These are phyloP conservation scores for Podila minutissima DNA, from an alignment of 192 early-diverging fungal genomes.

Conservation along the genomic window DNA sequence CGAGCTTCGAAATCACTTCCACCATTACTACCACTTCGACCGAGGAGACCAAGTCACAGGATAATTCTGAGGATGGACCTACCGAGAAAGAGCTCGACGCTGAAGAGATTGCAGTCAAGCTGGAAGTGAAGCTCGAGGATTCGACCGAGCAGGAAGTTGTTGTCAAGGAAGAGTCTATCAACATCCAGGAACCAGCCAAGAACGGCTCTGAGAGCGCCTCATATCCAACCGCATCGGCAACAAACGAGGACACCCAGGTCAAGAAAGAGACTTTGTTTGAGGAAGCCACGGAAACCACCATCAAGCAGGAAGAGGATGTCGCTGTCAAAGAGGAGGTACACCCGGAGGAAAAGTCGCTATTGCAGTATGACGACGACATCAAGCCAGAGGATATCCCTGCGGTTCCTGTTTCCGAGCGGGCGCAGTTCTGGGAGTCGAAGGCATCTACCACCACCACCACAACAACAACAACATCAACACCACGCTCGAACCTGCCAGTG, in stretches of 20 bases:
- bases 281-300: not conserved
- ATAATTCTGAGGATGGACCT: not conserved
- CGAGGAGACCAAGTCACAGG: not conserved
- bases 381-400: conserved; percentile 11
- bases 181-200: no score
- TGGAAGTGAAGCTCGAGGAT: not conserved
- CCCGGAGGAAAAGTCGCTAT: not conserved
- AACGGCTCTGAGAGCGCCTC: no score
- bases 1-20: not conserved
- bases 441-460: not conserved
- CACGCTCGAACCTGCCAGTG: conserved; percentile 20
- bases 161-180: not conserved
- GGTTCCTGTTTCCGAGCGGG: conserved; percentile 20
- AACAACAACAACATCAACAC: not conserved
- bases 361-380: not conserved
- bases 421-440: conserved; percentile 40
- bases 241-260: not conserved
- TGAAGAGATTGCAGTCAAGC: conserved; percentile 7
- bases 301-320: conserved; percentile 22
- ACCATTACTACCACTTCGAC: not conserved
- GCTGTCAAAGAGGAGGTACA: conserved; percentile 12
- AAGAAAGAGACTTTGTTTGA: not conserved
- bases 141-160: not conserved
- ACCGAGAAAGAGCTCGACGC: not conserved
- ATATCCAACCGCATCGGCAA: no score